phyloP scores from a whole-genome alignment of 495 filamentous ascomycete genomes.

The Hypomontagnella monticulosa region DNA sequence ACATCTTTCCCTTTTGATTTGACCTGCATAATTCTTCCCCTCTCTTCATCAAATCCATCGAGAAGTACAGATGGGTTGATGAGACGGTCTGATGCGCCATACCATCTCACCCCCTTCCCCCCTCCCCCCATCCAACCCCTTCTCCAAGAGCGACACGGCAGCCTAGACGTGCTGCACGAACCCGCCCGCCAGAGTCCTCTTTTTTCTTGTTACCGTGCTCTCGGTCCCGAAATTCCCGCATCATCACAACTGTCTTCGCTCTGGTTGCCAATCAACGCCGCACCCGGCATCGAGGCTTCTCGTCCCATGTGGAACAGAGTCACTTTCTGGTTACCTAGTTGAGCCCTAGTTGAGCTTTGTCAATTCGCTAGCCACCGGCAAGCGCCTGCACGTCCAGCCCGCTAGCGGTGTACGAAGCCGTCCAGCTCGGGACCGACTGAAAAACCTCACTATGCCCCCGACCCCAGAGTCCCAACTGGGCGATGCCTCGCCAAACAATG shows the following conservation, averaged over 20 bases:
- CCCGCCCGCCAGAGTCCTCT: constrained; percentile 22
- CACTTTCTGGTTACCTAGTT: constrained; percentile 34
- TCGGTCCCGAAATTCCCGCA: constrained; percentile 44
- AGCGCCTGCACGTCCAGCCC: constrained; percentile 17
- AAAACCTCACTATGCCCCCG: constrained; percentile 42
- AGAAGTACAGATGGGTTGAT: constrained; percentile 30
- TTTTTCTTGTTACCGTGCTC: constrained; percentile 16
- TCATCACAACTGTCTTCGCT: constrained; percentile 23
- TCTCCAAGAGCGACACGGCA: constrained; percentile 37
- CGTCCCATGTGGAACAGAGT: constrained; percentile 44
- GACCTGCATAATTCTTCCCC: constrained; percentile 34
- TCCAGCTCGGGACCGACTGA: constrained; percentile 45
- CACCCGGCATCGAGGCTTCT: constrained; percentile 29
- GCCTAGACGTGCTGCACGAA: constrained; percentile 29
- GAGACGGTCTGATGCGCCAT: constrained; percentile 22
- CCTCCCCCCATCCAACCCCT: constrained; percentile 5
- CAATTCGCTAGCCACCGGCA: constrained; percentile 26
- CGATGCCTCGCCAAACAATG: constrained; percentile 44
- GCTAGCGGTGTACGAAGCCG: constrained; percentile 39
- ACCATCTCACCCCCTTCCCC: not conserved
- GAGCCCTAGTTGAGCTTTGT: constrained; percentile 34
- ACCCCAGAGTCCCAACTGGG: constrained; percentile 48
- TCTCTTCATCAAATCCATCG: not conserved
- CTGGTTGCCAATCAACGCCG: constrained; percentile 41
- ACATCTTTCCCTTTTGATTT: constrained; percentile 32